phyloP scores from a whole-genome alignment of 441 rosid genomes.

The Corymbia citriodora region DNA sequence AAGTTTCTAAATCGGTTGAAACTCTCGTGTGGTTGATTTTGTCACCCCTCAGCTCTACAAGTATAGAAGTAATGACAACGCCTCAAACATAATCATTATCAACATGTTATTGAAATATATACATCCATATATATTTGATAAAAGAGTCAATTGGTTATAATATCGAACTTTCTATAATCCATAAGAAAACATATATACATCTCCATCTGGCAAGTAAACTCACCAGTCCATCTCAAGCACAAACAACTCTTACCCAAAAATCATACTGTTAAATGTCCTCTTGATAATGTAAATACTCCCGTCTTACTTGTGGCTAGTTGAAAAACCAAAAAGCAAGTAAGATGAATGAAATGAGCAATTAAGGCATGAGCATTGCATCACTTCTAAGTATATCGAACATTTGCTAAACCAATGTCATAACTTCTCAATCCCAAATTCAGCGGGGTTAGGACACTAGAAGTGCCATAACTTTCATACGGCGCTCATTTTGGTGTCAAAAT shows the following conservation, averaged over 20 bases:
- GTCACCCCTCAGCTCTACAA: background rate
- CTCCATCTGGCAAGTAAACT: background rate
- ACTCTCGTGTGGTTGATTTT: background rate
- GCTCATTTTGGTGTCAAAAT: no score
- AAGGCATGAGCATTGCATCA: background rate
- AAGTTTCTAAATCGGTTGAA: background rate
- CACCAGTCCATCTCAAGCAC: background rate
- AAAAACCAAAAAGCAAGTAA: no score
- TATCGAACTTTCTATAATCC: background rate
- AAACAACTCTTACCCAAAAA: background rate
- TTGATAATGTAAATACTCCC: no score
- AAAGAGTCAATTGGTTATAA: background rate
- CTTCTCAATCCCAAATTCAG: background rate
- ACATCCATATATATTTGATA: background rate
- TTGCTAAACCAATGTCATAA: no score
- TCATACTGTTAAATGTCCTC: background rate
- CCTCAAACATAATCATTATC: background rate
- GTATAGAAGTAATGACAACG: rapidly evolving
- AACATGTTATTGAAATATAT: background rate
- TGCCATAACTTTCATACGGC: no score
- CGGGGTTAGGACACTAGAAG: no score
- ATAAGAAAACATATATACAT: background rate
- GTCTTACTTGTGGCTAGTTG: background rate
- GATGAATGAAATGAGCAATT: no score
- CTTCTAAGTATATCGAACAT: background rate